Evolutionary conservation across 2,329 filamentous ascomycete species (phyloP), one percentile per base, ranked within the genome.

Genomic region (Xylariaceae sp.): DNA sequence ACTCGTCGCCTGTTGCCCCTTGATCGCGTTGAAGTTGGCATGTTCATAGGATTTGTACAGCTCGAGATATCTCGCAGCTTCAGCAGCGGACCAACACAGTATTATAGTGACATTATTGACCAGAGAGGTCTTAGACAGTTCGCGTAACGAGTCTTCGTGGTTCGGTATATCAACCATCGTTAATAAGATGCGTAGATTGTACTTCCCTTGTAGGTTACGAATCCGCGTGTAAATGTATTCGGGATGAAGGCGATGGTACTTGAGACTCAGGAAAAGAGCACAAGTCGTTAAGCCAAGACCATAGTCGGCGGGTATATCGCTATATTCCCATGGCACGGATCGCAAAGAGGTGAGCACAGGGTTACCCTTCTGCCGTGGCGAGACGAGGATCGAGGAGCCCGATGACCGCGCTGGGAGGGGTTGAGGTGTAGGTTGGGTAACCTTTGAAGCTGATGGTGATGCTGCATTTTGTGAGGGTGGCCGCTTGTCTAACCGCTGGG

Each of bases 181-280:
- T 53, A 99, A 82, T 34, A 99, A 77, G 55, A 99, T 82, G 52
- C 94, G 89, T 17, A 99, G 82, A 65, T 87, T 88, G 77, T 95
- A 97, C 75, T 89, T 90, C 54, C 89, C 90, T 55, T 89, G 89
- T 3, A 99, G 79, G 53, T 87, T 85, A 55, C 89, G 88, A 66
- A 99, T 95, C 59, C 94, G 88, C 23, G 88, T 92, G 77, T 97
- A 97, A 69, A 99, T 91, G 78, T 99, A 99, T 75, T 99, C 94
- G 0, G 94, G 94, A 71, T 99, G 94, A 55, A 99, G 82, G 34
- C 93, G 90, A 74, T 99, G 94, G 74, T 99, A 99, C 74, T 97
- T 99, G 57, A 99, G 82, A 52, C 90, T 95, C 48, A 99, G 79
- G 72, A 97, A 99, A 4, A 99, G 81, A 0, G 90, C 92, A 70